Evolutionary conservation across 2,329 filamentous ascomycete genomes (phyloP).

Genomic region (Trichophyton rubrum): DNA sequence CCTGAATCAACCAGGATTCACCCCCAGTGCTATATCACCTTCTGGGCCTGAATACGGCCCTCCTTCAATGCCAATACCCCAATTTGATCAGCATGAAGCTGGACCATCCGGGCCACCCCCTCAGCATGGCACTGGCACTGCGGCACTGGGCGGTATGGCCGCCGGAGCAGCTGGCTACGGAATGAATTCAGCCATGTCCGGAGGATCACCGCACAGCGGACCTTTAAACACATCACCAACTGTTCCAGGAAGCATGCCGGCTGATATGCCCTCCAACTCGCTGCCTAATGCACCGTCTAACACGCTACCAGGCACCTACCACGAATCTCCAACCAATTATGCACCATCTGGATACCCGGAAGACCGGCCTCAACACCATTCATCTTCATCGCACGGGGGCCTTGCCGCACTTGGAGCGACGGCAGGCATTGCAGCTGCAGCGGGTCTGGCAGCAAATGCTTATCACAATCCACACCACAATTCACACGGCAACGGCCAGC

Average conservation of each 20-base stretch:
- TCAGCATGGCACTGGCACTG: conserved; percentile 39
- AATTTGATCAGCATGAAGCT: conserved; percentile 32
- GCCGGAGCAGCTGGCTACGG: conserved; percentile 28
- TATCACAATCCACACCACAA: conserved; percentile 21
- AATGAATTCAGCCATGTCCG: conserved; percentile 23
- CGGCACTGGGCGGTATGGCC: conserved; percentile 35
- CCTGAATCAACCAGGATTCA: conserved; percentile 46
- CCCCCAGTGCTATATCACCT: conserved; percentile 35
- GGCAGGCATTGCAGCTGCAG: conserved; percentile 25
- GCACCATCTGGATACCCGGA: background rate
- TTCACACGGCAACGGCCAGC: conserved; percentile 17
- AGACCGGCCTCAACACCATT: background rate
- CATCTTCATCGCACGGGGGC: conserved; percentile 30
- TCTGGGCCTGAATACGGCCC: conserved; percentile 43
- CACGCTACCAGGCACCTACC: background rate
- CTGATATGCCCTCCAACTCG: background rate
- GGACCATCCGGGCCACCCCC: background rate
- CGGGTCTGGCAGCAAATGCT: conserved; percentile 24
- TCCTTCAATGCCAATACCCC: conserved; percentile 45
- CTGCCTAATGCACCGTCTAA: background rate
- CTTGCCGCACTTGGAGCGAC: conserved; percentile 37
- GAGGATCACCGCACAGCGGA: background rate
- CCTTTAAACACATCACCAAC: background rate
- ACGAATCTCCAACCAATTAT: conserved; percentile 13
- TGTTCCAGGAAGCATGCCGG: background rate